Percentiles rank a stretch among this genome's conserved stretches.
These are phyloP conservation scores for Talaromyces sp. DNA, from an alignment of 2,329 filamentous ascomycete species.

Conservation along the genomic window DNA sequence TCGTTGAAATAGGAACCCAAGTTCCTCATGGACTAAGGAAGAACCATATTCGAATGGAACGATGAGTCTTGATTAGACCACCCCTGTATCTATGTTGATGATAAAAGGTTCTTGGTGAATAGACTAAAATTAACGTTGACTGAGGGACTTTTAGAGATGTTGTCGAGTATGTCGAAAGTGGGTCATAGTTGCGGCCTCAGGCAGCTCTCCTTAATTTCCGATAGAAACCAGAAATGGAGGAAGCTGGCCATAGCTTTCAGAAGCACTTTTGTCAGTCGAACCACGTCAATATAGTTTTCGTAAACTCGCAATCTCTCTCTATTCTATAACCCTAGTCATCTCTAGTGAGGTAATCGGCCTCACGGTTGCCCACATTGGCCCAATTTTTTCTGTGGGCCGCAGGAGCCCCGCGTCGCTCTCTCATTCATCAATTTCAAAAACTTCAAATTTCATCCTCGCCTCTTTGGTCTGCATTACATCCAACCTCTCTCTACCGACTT, in stretches of 20 bases:
- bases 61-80: background rate
- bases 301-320: background rate
- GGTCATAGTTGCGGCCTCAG: constrained; percentile 6
- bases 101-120: background rate
- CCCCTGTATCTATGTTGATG: background rate
- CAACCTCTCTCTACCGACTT: background rate
- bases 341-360: constrained; percentile 10
- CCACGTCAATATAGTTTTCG: background rate
- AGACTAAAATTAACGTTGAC: background rate
- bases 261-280: background rate
- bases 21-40: background rate
- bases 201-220: constrained; percentile 2
- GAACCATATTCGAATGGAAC: background rate
- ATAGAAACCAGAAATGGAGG: constrained; percentile 3
- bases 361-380: constrained; percentile 19
- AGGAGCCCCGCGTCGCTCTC: constrained; percentile 14
- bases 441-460: constrained; percentile 3
- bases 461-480: constrained; percentile 19
- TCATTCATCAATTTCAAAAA: constrained; percentile 12
- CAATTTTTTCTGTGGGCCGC: constrained; percentile 20
- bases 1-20: background rate
- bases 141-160: too few species aligned
- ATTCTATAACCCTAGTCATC: background rate
- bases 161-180: background rate
- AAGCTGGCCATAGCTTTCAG: background rate